These are phyloP conservation scores for Mucor piriformis DNA, from an alignment of 371 early-diverging fungal genomes.

Conservation along the genomic window DNA sequence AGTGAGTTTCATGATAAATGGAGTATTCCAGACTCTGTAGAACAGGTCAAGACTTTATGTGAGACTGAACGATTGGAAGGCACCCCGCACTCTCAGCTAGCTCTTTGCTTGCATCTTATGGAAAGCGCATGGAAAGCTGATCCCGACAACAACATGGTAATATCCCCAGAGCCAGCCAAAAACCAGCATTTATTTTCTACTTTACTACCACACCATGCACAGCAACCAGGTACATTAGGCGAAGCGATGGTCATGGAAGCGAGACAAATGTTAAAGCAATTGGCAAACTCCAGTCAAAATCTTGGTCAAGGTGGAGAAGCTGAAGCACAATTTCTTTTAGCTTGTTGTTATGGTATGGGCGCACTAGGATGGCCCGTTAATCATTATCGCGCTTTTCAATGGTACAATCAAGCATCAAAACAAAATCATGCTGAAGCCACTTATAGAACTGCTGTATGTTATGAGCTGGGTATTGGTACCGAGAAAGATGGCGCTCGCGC, in stretches of 20 bases:
- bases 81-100: conserved; percentile 17
- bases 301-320: conserved; percentile 67
- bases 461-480: conserved; percentile 92
- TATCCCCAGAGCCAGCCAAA: background rate
- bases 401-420: conserved; percentile 92
- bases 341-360: conserved; percentile 85
- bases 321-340: conserved; percentile 91
- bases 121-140: conserved; percentile 20
- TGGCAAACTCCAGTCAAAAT: conserved; percentile 63
- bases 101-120: conserved; percentile 26
- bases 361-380: conserved; percentile 76
- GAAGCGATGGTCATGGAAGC: conserved; percentile 68
- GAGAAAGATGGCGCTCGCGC: conserved; percentile 82
- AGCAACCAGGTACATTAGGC: conserved; percentile 30
- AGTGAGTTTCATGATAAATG: conserved; percentile 22
- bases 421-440: conserved; percentile 89
- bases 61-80: conserved; percentile 25
- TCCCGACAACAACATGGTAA: conserved; percentile 8
- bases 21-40: conserved; percentile 28
- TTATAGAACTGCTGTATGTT: conserved; percentile 95
- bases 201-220: background rate
- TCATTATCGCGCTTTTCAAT: conserved; percentile 85
- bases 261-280: conserved; percentile 69
- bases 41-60: conserved; percentile 24
- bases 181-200: background rate